Base-by-base conservation (phyloP, 2,329 filamentous ascomycete genomes). In the Ambrosiella cleistominuta region DNA sequence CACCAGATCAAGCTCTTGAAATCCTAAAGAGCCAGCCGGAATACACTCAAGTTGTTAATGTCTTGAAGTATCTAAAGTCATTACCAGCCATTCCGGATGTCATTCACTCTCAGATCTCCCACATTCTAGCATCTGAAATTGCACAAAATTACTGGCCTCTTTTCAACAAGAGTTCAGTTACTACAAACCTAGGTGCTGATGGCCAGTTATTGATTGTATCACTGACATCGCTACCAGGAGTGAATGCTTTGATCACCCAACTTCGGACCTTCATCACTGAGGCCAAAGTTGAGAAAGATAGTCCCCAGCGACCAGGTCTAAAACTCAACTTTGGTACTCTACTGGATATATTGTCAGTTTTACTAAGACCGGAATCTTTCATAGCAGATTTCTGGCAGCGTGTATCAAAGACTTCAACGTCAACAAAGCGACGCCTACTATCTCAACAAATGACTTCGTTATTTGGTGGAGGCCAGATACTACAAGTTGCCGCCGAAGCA, bases 71-170 rank as follows among this genome's bases (percentile, higher is more conserved):
- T 62, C 70, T 88, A 11, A 13, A 38, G 17, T 51, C 47, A 9
- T 36, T 13, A 13, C 8, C 27, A 19, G 17, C 47, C 45, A 19
- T 19, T 6, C 47, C 27, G 35, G 49, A 57, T 17, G 27, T n/a
- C 11, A 37, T 37, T 3, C 42, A 57, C 36, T 56, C 57, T 0
- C 86, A 89, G 64, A 79, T 96, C 38, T 74, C 91, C 56, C 83
- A 89, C 65, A 72, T 80, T 2, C 71, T 98, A 40, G 81, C 94
- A 60, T 82, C 78, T 13, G 79, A 82, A 38, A 89, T 86, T 35
- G 73, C 88, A 7, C 86, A 87, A 1, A 86, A 90, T 66, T 95
- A 91, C 69, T 97, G 93, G 91, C 66, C 74, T 2, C 65, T 80
- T 7, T 66, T 91, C 13, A 70, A 73, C 42, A 75, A 78, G 59